phyloP scores from a whole-genome alignment of 148 eudicot genomes.

The Fagopyrum esculentum region DNA sequence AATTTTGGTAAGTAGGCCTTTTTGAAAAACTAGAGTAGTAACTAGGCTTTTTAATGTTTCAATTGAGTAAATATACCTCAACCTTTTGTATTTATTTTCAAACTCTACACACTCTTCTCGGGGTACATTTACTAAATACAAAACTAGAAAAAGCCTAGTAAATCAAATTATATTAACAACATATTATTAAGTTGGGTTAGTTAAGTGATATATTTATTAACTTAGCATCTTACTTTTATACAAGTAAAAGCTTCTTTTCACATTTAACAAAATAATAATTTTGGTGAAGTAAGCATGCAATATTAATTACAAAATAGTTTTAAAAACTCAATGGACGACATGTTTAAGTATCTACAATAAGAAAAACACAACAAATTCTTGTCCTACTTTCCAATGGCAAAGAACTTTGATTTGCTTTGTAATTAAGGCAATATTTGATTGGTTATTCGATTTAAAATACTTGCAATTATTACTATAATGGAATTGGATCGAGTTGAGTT shows the following conservation, averaged over 20 bases:
- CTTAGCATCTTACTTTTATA: slow-evolving; percentile 5
- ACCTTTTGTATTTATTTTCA: too few relatives aligned
- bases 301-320: background rate
- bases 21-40: too few relatives aligned
- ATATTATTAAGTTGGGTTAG: background rate
- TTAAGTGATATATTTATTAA: background rate
- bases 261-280: background rate
- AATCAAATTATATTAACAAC: too few relatives aligned
- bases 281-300: slow-evolving; percentile 12
- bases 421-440: background rate
- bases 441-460: background rate
- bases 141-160: too few relatives aligned
- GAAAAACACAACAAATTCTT: background rate
- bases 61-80: too few relatives aligned
- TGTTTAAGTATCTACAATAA: background rate
- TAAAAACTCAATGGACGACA: background rate
- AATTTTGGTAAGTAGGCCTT: too few relatives aligned
- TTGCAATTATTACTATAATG: background rate
- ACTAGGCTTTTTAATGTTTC: too few relatives aligned
- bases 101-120: too few relatives aligned
- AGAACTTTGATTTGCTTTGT: background rate
- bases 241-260: slow-evolving; percentile 1
- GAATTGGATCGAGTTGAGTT: too few relatives aligned
- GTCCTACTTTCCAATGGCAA: slow-evolving; percentile 3
- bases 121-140: too few relatives aligned